These are phyloP conservation scores for Serendipita sp. DNA, from an alignment of 768 basidiomycete species.

Conservation along the genomic window DNA sequence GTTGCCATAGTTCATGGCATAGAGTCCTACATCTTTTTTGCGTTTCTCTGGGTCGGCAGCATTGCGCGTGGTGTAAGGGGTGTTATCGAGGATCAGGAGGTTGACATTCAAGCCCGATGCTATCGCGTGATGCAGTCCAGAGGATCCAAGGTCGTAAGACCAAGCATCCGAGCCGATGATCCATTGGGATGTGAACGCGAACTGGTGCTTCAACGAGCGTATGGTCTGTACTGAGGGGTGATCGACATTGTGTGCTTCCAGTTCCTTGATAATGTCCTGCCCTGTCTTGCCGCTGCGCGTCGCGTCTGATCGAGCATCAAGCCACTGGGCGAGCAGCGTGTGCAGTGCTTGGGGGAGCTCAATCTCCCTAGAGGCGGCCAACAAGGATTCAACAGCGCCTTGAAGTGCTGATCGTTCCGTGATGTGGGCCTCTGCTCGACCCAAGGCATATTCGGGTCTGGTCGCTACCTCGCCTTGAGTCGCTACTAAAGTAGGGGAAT, in stretches of 20 bases:
- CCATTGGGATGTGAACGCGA: constrained; percentile 69
- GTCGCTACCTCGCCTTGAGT: constrained; percentile 64
- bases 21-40: constrained; percentile 93
- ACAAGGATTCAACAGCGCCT: constrained; percentile 43
- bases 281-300: constrained; percentile 44
- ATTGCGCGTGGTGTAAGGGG: constrained; percentile 72
- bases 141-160: constrained; percentile 93
- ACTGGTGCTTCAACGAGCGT: constrained; percentile 42
- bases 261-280: constrained; percentile 35
- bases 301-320: constrained; percentile 56
- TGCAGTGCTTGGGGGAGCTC: constrained; percentile 43
- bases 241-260: constrained; percentile 26
- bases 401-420: constrained; percentile 60
- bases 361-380: constrained; percentile 31
- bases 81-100: constrained; percentile 85
- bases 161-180: constrained; percentile 97
- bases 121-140: constrained; percentile 88
- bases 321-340: constrained; percentile 62
- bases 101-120: constrained; percentile 86
- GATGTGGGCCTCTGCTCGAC: constrained; percentile 70
- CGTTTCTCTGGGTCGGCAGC: constrained; percentile 52
- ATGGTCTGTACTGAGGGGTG: constrained; percentile 39
- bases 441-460: constrained; percentile 88
- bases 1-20: constrained; percentile 97
- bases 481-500: constrained; percentile 59